These are phyloP conservation scores for Macadamia tetraphylla DNA, from an alignment of 164 flowering plant genomes.

Conservation along the genomic window DNA sequence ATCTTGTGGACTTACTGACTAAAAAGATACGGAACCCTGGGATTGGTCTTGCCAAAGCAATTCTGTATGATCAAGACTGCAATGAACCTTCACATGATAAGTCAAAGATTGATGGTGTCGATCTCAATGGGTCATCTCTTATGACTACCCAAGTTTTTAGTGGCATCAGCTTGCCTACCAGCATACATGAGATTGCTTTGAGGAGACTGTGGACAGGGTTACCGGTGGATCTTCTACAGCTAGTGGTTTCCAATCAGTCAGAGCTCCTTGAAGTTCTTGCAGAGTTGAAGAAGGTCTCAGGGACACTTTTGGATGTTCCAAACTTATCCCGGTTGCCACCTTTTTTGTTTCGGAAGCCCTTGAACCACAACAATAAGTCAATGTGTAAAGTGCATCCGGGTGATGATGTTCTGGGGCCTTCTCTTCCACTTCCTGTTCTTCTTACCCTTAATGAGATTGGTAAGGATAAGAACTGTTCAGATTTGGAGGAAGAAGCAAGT, in stretches of 20 bases:
- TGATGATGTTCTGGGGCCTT: constrained; percentile 58
- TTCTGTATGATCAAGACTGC: constrained; percentile 18
- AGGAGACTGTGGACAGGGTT: constrained; percentile 50
- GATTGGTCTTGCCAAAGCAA: constrained; percentile 4
- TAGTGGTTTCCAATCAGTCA: constrained; percentile 43
- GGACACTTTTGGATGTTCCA: constrained; percentile 55
- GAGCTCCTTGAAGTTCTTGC: constrained; percentile 34
- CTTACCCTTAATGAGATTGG: constrained; percentile 26
- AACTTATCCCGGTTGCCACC: constrained; percentile 55
- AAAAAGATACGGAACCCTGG: constrained; percentile 18
- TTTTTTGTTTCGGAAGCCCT: constrained; percentile 46
- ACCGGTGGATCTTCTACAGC: constrained; percentile 39
- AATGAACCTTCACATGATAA: constrained; percentile 34
- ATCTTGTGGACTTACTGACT: constrained; percentile 28
- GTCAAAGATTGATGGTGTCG: constrained; percentile 38
- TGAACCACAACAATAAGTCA: constrained; percentile 46
- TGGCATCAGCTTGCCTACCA: constrained; percentile 43
- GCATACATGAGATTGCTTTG: constrained; percentile 53
- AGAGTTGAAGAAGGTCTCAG: constrained; percentile 21
- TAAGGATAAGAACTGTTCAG: constrained; percentile 14
- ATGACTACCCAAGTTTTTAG: constrained; percentile 26
- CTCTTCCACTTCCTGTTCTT: constrained; percentile 60
- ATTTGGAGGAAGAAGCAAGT: constrained; percentile 18
- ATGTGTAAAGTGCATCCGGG: constrained; percentile 26
- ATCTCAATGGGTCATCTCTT: constrained; percentile 24